Conservation (phyloP, 495 filamentous ascomycete species). For the Sphaerosporella brunnea region DNA sequence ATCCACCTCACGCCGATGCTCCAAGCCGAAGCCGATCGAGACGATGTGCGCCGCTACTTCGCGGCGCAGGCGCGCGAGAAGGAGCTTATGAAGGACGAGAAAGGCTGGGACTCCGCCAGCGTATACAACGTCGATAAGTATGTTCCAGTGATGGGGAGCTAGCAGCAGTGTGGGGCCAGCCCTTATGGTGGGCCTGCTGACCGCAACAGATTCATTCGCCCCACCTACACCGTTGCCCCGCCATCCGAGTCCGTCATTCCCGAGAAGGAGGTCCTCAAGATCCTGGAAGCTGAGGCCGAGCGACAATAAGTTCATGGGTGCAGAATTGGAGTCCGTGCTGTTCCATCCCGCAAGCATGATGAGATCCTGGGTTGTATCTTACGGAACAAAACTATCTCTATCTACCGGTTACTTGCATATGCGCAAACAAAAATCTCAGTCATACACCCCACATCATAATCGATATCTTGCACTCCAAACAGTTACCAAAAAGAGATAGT, state of each 20-base stretch:
- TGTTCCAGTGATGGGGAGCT: too few species aligned
- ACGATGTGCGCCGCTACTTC: constrained; percentile 66
- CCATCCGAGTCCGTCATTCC: constrained; percentile 14
- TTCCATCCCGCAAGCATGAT: too few species aligned
- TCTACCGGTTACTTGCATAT: too few species aligned
- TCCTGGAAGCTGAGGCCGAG: constrained; percentile 3
- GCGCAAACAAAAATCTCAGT: too few species aligned
- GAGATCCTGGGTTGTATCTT: too few species aligned
- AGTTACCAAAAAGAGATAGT: too few species aligned
- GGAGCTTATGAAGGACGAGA: constrained; percentile 65
- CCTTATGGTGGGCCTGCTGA: background rate
- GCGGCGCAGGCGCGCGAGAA: constrained; percentile 81
- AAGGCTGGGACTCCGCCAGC: constrained; percentile 33
- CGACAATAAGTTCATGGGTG: too few species aligned
- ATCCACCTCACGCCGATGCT: constrained; percentile 83
- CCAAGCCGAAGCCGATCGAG: constrained; percentile 89
- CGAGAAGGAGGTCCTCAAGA: constrained; percentile 20
- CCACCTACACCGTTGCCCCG: constrained; percentile 13
- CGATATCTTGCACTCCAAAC: too few species aligned
- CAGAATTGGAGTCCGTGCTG: too few species aligned
- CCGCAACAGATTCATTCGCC: constrained; percentile 14
- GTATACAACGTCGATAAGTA: constrained; percentile 82
- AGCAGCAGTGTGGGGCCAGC: background rate
- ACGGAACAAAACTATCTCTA: too few species aligned
- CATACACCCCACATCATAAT: too few species aligned